Conservation (phyloP, 257 asterid species). For the Solanum medicagineum region DNA sequence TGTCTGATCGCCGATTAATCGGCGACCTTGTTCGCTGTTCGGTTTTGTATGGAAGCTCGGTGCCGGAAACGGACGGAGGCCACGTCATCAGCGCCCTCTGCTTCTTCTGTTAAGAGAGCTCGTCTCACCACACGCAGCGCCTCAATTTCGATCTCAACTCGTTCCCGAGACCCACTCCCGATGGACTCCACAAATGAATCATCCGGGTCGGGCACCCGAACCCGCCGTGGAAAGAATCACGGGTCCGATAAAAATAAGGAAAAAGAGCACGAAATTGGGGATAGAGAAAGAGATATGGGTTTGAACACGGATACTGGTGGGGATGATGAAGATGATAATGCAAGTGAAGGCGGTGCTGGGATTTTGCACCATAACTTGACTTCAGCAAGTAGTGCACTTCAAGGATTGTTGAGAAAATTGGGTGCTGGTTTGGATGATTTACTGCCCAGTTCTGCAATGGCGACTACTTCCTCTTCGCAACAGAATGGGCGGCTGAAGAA, state of each 20-base stretch:
- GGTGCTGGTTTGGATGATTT: constrained; percentile 96
- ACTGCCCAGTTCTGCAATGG: constrained; percentile 76
- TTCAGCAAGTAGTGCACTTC: constrained; percentile 90
- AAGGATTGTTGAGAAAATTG: constrained; percentile 75
- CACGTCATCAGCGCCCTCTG: constrained; percentile 86
- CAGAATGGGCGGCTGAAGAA: constrained; percentile 81
- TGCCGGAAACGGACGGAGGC: constrained; percentile 99
- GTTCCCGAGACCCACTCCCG: background rate
- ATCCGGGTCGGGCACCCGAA: constrained; percentile 41
- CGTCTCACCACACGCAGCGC: background rate
- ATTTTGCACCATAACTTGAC: constrained; percentile 73
- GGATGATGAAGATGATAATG: constrained; percentile 62
- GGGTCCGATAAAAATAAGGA: constrained; percentile 39
- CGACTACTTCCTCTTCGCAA: constrained; percentile 55
- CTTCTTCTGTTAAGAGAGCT: background rate
- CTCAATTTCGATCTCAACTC: background rate
- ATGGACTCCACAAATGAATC: background rate
- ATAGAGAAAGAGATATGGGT: constrained; percentile 54
- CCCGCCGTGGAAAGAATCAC: constrained; percentile 71
- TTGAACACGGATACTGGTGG: constrained; percentile 39
- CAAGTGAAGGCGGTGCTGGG: constrained; percentile 80
- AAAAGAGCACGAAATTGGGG: constrained; percentile 62
- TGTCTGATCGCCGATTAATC: constrained; percentile 84
- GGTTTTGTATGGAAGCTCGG: constrained; percentile 99
- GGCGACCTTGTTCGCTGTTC: constrained; percentile 59